Conservation (phyloP, 208 protist species). For the Trypanosoma boissoni region DNA sequence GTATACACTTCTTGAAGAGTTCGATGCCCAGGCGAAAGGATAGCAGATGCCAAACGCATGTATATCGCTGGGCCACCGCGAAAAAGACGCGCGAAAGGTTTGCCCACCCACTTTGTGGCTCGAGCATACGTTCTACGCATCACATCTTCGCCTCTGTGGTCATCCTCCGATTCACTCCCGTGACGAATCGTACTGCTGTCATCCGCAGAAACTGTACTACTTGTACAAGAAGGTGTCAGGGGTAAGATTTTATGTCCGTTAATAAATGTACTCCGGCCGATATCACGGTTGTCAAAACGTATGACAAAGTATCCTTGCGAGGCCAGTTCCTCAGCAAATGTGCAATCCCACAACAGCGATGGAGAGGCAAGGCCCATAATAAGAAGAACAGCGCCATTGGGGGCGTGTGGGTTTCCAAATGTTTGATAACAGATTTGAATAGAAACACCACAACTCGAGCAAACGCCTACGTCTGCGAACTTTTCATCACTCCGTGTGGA, state of each 20-base stretch:
- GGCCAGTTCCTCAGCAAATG: slow-evolving; percentile 37
- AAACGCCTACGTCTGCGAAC: slow-evolving; percentile 59
- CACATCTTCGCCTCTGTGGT: too few relatives aligned
- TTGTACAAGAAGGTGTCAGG: background rate
- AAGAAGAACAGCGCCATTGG: slow-evolving; percentile 36
- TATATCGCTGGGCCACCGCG: background rate
- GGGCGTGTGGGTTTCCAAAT: slow-evolving; percentile 29
- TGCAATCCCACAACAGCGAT: slow-evolving; percentile 50
- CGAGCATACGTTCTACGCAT: too few relatives aligned
- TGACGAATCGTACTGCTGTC: too few relatives aligned
- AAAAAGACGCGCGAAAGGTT: background rate
- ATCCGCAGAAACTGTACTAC: too few relatives aligned
- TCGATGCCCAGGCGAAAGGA: background rate
- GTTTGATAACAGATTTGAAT: slow-evolving; percentile 71
- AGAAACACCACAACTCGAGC: slow-evolving; percentile 34
- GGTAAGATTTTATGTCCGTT: background rate
- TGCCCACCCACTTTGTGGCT: background rate
- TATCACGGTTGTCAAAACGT: slow-evolving; percentile 77
- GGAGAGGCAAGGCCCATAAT: slow-evolving; percentile 60
- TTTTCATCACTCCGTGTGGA: slow-evolving; percentile 12
- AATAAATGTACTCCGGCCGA: slow-evolving; percentile 71
- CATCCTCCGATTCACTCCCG: too few relatives aligned
- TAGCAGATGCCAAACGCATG: slow-evolving; percentile 9
- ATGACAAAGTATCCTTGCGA: slow-evolving; percentile 50
- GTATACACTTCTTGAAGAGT: slow-evolving; percentile 21